Base-by-base conservation (phyloP, 2,329 filamentous ascomycete genomes). In the Penicillium decumbens region DNA sequence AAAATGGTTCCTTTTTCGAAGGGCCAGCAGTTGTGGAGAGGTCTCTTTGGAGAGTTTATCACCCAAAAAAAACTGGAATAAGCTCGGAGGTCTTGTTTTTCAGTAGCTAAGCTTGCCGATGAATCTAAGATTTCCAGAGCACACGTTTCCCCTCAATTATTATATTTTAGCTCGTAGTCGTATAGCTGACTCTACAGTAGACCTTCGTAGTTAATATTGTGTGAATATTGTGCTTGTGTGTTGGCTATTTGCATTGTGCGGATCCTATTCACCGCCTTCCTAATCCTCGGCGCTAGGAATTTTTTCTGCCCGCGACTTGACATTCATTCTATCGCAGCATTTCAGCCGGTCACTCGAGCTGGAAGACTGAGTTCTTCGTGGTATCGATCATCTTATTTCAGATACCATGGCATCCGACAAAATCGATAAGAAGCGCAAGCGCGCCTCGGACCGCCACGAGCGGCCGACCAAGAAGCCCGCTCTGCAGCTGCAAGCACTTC, bases 371-470 rank as follows among this genome's bases (percentile, higher is more conserved):
- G 41, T 40, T 46, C 45, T 15, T 9, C 50, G 38, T 41, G 25
- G 3, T 42, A 12, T 43, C 43, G 39, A 9, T 24, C 28, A 29
- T 42, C 20, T 24, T 23, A 35, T 8, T 46, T 13, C 35, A 30
- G 13, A 38, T 49, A 62, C 27, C 44, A 72, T 72, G 70, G 61
- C 63, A 20, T 63, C 59, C 13, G 56, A 63, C 25, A 67, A 67
- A 44, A 51, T 61, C 30, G 73, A 77, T 43, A 78, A 76, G 62
- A 80, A 80, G 70, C 70, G 77, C 57, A 80, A 80, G 67, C 70
- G 77, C 49, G 65, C 66, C 43, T 72, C 72, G 4, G 72, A 74
- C 43, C 69, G 67, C 35, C 68, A 66, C 37, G 73, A 72, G 8
- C 66, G 68, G 18, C 71, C 76, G 2, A 75, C 66, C 61, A 80